Conservation (phyloP, 345 rosid genomes). For the Cardamine chenopodiifolia region DNA sequence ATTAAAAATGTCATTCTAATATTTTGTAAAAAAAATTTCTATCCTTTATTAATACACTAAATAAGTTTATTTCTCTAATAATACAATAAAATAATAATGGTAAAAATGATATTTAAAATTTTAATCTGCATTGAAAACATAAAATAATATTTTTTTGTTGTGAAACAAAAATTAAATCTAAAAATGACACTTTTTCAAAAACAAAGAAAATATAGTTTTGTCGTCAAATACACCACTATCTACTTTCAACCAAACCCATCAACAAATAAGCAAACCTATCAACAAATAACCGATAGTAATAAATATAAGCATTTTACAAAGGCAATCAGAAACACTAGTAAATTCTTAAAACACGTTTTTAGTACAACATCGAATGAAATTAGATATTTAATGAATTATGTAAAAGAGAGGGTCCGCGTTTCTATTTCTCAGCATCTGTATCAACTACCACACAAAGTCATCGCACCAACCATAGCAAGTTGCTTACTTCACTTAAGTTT, state of each 20-base stretch:
- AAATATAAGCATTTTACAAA: conserved; percentile 36
- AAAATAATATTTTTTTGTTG: no score
- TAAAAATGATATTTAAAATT: no score
- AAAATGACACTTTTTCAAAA: no score
- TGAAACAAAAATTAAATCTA: no score
- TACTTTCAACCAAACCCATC: conserved; percentile 39
- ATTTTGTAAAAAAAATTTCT: no score
- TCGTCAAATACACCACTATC: conserved; percentile 29
- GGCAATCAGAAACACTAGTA: not conserved
- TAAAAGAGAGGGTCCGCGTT: conserved; percentile 29
- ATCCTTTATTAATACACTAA: no score
- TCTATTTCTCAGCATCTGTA: conserved; percentile 28
- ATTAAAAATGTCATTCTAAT: no score
- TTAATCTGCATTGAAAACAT: no score
- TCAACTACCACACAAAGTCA: conserved; percentile 36
- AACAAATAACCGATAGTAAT: conserved; percentile 38
- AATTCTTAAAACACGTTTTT: conserved; percentile 11
- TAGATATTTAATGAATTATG: not conserved
- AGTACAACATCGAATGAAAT: conserved; percentile 14
- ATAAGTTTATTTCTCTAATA: no score
- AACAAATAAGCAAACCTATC: conserved; percentile 40
- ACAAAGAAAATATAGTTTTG: no score
- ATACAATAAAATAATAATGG: no score
- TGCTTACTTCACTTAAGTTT: conserved; percentile 38
- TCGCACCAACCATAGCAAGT: conserved; percentile 39